These are phyloP conservation scores for Hapsidospora chrysogenum DNA, from an alignment of 495 filamentous ascomycete genomes.

Conservation along the genomic window DNA sequence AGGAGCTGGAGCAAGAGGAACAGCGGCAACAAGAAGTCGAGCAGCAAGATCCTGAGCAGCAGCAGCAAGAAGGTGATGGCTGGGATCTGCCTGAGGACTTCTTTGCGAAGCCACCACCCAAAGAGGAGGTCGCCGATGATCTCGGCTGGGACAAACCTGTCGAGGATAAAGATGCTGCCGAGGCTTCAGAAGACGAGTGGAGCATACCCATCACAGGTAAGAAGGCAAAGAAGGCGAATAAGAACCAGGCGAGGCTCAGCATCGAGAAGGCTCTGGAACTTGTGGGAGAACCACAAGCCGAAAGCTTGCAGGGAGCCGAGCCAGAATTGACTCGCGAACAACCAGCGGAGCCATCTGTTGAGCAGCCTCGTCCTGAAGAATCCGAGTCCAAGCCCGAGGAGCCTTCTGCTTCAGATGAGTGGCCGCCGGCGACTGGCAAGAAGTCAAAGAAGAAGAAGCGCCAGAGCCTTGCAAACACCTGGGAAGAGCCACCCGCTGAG, in stretches of 20 bases:
- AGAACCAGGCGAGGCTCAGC: constrained; percentile 6
- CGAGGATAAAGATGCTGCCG: neutral
- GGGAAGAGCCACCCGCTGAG: no score
- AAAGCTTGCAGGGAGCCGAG: neutral
- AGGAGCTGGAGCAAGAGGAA: no score
- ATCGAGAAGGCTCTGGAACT: no score
- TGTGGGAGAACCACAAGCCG: neutral
- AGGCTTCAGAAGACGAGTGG: constrained; percentile 2
- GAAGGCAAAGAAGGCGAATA: constrained; percentile 9
- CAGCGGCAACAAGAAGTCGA: neutral
- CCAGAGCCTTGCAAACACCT: no score
- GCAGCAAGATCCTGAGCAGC: constrained; percentile 6
- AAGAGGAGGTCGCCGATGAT: constrained; percentile 1
- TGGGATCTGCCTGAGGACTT: neutral
- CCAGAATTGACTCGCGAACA: neutral
- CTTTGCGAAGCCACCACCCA: constrained; percentile 1
- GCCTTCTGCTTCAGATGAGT: neutral
- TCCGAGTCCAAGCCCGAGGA: neutral
- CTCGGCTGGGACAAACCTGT: neutral
- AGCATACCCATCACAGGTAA: constrained; percentile 3
- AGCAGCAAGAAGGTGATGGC: constrained; percentile 14
- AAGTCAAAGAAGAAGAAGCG: neutral
- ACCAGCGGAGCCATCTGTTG: neutral
- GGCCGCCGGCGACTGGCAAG: no score
- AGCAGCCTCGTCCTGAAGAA: neutral